Base-by-base conservation (phyloP, 1,139 yeast species). In the Kazachstania sp. region DNA sequence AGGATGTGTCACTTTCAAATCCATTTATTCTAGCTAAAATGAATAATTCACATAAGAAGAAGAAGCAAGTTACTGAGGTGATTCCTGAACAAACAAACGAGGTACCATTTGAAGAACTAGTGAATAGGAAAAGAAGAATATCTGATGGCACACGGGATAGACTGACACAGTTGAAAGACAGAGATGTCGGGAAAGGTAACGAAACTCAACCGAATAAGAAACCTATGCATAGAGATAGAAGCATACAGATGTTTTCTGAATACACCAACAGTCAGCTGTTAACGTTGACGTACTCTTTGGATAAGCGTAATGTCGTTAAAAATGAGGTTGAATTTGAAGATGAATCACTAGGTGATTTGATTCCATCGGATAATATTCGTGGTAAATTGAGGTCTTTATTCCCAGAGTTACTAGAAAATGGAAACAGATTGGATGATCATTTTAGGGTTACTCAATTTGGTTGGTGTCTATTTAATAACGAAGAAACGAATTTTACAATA, bases 1-100 rank as follows among this genome's bases (percentile, higher is more conserved):
- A 50, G 19, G 55, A 59, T 45, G 47, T 54, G 1, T 49, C 58
- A 1, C 42, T 64, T 12, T 62, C 66, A 1, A 66, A 66, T 44
- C 69, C 70, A 0, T 65, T 65, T 51, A 56, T 57, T 6, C 47
- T 57, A 5, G 35, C 64, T 1, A 62, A 59, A 42, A 45, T 63
- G 45, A 49, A 46, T 36, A 51, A 28, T 36, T 44, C 30, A 18
- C 34, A 26, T n/a, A 45, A 32, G 32, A 37, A 34, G 16, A 47
- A 29, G 34, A 43, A 30, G 15, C 35, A n/a, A 23, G 28, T n/a
- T 9, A 3, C 7, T 13, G 29, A 20, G 23, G 18, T 28, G 12
- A 8, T 13, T 7, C 2, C 13, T 4, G 29, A 13, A 6, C 35
- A 16, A 12, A 8, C n/a, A 29, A 34, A 39, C 8, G 30, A 32